These are phyloP conservation scores for Oxyria digyna DNA, from an alignment of 148 eudicot genomes.

Conservation along the genomic window DNA sequence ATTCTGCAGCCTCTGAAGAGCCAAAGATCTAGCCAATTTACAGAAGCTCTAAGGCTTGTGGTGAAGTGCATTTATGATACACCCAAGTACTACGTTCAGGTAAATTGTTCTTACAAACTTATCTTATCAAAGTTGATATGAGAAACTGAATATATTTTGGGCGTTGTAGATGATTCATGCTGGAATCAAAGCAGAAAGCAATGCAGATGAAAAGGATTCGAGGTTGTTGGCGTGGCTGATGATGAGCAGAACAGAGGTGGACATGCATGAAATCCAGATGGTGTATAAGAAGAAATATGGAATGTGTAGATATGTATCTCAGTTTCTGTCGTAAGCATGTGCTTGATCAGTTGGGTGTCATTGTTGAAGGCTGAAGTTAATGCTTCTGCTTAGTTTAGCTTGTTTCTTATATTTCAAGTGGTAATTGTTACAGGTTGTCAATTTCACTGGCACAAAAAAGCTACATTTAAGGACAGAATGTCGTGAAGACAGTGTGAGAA, in stretches of 20 bases:
- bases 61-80: constrained; percentile 48
- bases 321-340: no score
- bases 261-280: constrained; percentile 44
- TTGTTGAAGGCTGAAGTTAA: no score
- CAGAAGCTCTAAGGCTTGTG: constrained; percentile 34
- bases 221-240: constrained; percentile 35
- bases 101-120: constrained; percentile 8
- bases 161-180: not conserved
- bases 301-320: no score
- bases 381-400: no score
- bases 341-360: no score
- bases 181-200: not conserved
- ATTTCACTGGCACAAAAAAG: no score
- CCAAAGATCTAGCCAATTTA: constrained; percentile 37
- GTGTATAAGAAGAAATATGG: constrained; percentile 27
- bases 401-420: no score
- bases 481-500: no score
- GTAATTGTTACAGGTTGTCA: no score
- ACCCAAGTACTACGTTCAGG: constrained; percentile 60
- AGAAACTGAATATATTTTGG: no score
- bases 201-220: constrained; percentile 15
- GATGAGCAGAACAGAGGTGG: constrained; percentile 56
- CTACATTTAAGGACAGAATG: no score
- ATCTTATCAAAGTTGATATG: no score
- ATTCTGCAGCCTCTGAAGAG: constrained; percentile 40